These are phyloP conservation scores for Phytophthora fragariae DNA, from an alignment of 352 stramenopile genomes.

Conservation along the genomic window DNA sequence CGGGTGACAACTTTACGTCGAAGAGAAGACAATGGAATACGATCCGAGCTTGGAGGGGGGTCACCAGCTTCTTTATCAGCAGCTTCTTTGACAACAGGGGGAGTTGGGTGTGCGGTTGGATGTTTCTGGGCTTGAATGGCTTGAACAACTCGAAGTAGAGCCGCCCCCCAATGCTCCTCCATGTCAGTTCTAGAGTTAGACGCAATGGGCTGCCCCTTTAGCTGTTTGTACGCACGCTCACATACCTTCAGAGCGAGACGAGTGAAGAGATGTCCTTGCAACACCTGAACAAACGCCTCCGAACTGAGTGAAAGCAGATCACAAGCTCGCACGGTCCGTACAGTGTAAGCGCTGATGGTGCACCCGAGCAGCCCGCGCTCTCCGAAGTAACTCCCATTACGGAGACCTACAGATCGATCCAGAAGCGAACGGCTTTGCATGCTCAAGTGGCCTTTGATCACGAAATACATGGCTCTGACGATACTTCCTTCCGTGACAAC, in stretches of 20 bases:
- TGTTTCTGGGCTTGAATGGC: background rate
- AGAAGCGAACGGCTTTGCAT: constrained; percentile 30
- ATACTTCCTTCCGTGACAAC: constrained; percentile 70
- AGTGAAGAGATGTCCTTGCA: constrained; percentile 32
- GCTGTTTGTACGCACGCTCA: constrained; percentile 8
- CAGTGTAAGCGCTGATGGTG: constrained; percentile 40
- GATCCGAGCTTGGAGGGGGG: background rate
- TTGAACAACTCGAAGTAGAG: constrained; percentile 14
- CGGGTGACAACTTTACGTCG: background rate
- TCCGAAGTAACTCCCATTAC: constrained; percentile 60
- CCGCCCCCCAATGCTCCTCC: constrained; percentile 28
- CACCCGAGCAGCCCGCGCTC: constrained; percentile 57
- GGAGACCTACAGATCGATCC: constrained; percentile 17
- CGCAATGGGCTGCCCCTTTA: background rate
- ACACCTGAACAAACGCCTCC: constrained; percentile 43
- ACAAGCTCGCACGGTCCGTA: constrained; percentile 35
- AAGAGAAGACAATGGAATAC: background rate
- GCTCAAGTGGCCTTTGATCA: constrained; percentile 57
- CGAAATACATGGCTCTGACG: constrained; percentile 66
- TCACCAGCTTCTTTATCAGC: background rate
- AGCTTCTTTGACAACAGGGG: background rate
- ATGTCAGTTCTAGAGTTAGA: constrained; percentile 21
- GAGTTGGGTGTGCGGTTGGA: background rate
- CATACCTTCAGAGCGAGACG: constrained; percentile 25
- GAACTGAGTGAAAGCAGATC: constrained; percentile 36